Evolutionary conservation across 2,329 filamentous ascomycete species (phyloP), one percentile per base, ranked within the genome.

Genomic region (Pezicula neosporulosa): DNA sequence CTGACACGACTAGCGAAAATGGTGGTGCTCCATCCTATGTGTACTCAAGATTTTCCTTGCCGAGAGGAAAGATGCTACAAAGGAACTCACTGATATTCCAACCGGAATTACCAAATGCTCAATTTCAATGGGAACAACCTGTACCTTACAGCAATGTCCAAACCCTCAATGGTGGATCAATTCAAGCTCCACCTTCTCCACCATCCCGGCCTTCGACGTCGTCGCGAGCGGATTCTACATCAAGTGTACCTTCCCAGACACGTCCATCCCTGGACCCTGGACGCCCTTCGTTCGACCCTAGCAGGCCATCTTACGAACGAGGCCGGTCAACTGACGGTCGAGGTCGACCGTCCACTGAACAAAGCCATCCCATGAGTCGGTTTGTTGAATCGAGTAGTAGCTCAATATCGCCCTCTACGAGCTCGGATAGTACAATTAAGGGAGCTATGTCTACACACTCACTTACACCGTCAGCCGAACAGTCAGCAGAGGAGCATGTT

Each of bases 401-500:
- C 19, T 46, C 48, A 37, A 28, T 35, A 19, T 39, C 48, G 2
- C 19, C 47, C 21, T 44, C 47, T 30, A 41, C 43, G 27, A 19
- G 21, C 16, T 44, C 47, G 7, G 45, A 35, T 9, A 47, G 44
- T 38, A 70, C 68, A 53, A 54, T 70, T 52, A 66, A 70, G 60
- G 68, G 59, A 65, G 63, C 72, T 61, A 44, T 21, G 27, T 73
- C 79, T 35, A 68, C 74, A 57, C 73, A 79, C 12, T 80, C 81
- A 6, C 27, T 62, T 13, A 79, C 80, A 4, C 76, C 82, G 19
- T 74, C 76, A 39, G 80, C 83, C 2, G 88, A 91, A 30, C 83
- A 90, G 64, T 87, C 89, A 3, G 78, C 90, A 0, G 92, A 97
- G 59, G 88, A 97, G 53, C 93, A 99, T 66, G 82, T 97, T 43